Percentiles rank a stretch among this genome's conserved stretches.
Conservation (phyloP, 495 filamentous ascomycete genomes). For the Antarctomyces pellizariae region DNA sequence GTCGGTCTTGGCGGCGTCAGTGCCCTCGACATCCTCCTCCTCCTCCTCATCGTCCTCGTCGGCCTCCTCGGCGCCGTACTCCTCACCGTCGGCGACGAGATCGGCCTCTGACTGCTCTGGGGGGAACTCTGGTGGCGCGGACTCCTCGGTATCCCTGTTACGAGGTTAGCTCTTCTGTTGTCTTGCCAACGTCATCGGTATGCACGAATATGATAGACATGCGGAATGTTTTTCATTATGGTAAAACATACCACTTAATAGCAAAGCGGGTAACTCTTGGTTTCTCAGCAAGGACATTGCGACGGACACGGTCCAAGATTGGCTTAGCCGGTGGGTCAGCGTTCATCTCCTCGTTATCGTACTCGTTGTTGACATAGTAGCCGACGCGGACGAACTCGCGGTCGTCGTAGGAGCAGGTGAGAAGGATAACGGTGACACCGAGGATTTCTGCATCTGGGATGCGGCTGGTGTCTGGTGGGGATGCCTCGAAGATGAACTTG, state of each 20-base stretch:
- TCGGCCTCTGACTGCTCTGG: conserved; percentile 96
- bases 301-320: conserved; percentile 68
- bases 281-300: conserved; percentile 91
- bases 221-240: not conserved
- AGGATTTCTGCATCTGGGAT: conserved; percentile 90
- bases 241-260: conserved; percentile 72
- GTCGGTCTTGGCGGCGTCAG: conserved; percentile 33
- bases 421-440: conserved; percentile 87
- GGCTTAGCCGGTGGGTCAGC: conserved; percentile 79
- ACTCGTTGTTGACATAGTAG: conserved; percentile 98
- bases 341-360: conserved; percentile 71
- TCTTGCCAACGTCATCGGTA: too few relatives aligned
- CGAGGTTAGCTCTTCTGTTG: not conserved
- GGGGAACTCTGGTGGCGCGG: conserved; percentile 84
- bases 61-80: conserved; percentile 72
- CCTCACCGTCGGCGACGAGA: conserved; percentile 56
- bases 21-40: conserved; percentile 21
- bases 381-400: conserved; percentile 95
- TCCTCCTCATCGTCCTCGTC: conserved; percentile 39
- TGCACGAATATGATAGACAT: conserved; percentile 9
- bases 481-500: conserved; percentile 95
- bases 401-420: conserved; percentile 89
- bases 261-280: conserved; percentile 89
- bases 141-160: conserved; percentile 79
- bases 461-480: conserved; percentile 64